Evolutionary conservation across 1,139 yeast species (phyloP).

Genomic region (Petasospora fabianii): DNA sequence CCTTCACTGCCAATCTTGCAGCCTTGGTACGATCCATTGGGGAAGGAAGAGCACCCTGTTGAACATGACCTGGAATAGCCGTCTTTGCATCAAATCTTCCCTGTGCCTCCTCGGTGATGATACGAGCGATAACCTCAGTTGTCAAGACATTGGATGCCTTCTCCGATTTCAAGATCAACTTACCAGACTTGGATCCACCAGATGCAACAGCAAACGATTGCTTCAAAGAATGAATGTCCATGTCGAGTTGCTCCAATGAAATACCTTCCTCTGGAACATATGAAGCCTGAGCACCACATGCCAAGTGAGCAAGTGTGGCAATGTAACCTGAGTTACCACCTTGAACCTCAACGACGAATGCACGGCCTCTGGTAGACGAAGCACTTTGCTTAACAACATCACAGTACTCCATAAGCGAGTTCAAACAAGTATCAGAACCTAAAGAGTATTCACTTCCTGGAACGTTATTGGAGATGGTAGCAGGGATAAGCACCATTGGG

Average conservation of each 20-base stretch:
- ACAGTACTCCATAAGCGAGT: slow-evolving; percentile 85
- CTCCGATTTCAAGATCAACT: slow-evolving; percentile 63
- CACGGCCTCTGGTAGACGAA: slow-evolving; percentile 89
- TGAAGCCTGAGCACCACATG: slow-evolving; percentile 89
- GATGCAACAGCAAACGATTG: slow-evolving; percentile 68
- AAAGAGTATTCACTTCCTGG: slow-evolving; percentile 96
- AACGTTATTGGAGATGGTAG: slow-evolving; percentile 95
- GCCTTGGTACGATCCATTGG: slow-evolving; percentile 75
- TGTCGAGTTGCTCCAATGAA: slow-evolving; percentile 63
- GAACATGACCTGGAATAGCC: slow-evolving; percentile 81
- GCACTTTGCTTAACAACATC: slow-evolving; percentile 95
- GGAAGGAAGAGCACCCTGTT: slow-evolving; percentile 78
- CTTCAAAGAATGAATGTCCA: slow-evolving; percentile 69
- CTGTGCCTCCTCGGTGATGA: slow-evolving; percentile 60
- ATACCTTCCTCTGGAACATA: slow-evolving; percentile 92
- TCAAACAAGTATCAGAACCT: slow-evolving; percentile 92
- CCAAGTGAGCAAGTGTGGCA: slow-evolving; percentile 84
- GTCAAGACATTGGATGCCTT: slow-evolving; percentile 67
- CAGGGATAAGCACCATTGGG: slow-evolving; percentile 91
- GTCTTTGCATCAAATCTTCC: slow-evolving; percentile 73
- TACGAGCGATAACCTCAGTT: slow-evolving; percentile 63
- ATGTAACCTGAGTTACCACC: slow-evolving; percentile 96
- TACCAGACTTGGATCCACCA: slow-evolving; percentile 75
- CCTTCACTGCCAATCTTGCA: slow-evolving; percentile 63
- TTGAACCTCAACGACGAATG: slow-evolving; percentile 94